Evolutionary conservation across 2,329 filamentous ascomycete species (phyloP), one percentile per base, ranked within the genome.

Genomic region (Neopestalotiopsis sp.): DNA sequence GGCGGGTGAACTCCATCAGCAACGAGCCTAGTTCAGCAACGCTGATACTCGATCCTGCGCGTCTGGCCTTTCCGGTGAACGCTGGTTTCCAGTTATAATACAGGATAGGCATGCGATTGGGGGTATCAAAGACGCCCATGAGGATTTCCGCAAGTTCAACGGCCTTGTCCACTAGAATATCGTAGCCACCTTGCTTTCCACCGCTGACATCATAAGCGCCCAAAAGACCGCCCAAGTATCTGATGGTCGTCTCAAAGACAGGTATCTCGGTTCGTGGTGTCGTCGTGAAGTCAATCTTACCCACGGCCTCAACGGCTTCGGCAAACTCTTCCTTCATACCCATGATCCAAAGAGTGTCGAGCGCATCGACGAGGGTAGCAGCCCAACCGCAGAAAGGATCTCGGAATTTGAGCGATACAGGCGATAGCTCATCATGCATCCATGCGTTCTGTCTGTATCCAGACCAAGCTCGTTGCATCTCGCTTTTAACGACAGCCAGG

Each of bases 161-260:
- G n/a, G 92, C 91, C 77, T 94, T 94, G 63, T 89, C 85, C 42
- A 94, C 82, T 24, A 94, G 84, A 30, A 92, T 84, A 24, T 86
- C 81, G 75, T 97, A 92, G 14, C 82, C 75, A 49, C 85, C 84
- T 7, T 80, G 75, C 49, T 81, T 74, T 6, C 88, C 89, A 20
- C 88, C 92, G 66, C 92, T 95, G 68, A 98, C 86, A 81, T 98
- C 95, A 78, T 95, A 98, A 6, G 95, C 95, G 52, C 90, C 90
- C 57, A 98, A 77, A 58, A 98, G 83, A 1, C 95, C 95, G 40
- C 95, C 95, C 4, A 98, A 85, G 75, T 98, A 97, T 65, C 95
- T 90, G 76, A 98, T 98, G 12, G 91, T 93, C 0, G 94, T 97
- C 81, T 98, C 95, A 74, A 98, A 98, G 7, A 97, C 86, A n/a